Percentiles rank a stretch among this genome's conserved stretches.
Conservation (phyloP, 768 basidiomycete genomes). For the Boletus eberwhitei region DNA sequence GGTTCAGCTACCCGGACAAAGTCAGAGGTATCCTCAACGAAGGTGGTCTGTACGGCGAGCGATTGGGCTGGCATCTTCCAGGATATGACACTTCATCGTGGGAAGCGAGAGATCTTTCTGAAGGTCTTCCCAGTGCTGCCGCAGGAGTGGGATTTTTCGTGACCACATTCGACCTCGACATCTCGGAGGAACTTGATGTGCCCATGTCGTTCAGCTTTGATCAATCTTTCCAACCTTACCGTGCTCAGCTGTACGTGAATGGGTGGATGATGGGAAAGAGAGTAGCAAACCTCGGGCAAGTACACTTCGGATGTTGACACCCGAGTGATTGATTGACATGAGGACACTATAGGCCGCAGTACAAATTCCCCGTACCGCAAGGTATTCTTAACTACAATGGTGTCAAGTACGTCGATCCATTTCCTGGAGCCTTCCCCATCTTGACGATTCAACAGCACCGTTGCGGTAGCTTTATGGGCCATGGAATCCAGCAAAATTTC, state of each 20-base stretch:
- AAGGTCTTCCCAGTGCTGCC: constrained; percentile 52
- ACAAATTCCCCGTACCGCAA: constrained; percentile 79
- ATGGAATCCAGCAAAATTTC: constrained; percentile 48
- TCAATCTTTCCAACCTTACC: constrained; percentile 61
- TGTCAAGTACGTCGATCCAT: constrained; percentile 46
- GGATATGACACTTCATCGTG: constrained; percentile 64
- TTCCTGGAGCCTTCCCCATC: neutral
- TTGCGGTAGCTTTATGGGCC: constrained; percentile 67
- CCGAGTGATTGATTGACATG: constrained; percentile 1
- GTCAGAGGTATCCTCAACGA: constrained; percentile 67
- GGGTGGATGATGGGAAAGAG: constrained; percentile 90
- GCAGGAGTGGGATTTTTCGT: constrained; percentile 84
- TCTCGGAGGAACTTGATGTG: constrained; percentile 60
- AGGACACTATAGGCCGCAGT: constrained; percentile 53
- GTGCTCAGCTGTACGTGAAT: constrained; percentile 74
- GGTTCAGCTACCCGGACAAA: constrained; percentile 69
- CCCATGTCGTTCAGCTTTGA: constrained; percentile 72
- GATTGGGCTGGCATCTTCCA: constrained; percentile 72
- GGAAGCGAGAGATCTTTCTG: constrained; percentile 50
- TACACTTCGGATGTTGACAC: neutral
- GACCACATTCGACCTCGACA: constrained; percentile 62
- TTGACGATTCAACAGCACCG: constrained; percentile 37
- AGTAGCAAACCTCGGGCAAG: constrained; percentile 66
- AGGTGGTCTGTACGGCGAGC: constrained; percentile 69
- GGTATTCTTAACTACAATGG: constrained; percentile 76